Evolutionary conservation across 1,284 basidiomycete genomes (phyloP), one percentile per base, ranked within the genome.

Genomic region (Austroboletus novae-zelandiae): DNA sequence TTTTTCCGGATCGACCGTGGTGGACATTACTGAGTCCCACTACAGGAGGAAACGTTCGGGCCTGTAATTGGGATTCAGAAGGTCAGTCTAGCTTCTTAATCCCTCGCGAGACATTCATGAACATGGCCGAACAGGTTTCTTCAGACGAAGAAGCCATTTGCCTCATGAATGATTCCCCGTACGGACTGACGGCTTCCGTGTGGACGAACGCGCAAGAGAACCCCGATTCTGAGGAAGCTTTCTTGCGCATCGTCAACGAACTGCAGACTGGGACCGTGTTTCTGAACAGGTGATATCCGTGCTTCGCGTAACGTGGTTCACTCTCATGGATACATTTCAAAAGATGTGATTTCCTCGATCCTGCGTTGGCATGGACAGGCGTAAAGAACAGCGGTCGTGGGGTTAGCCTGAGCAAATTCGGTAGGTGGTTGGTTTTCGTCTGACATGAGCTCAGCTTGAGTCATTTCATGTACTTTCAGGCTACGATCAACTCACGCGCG

Each of bases 91-190:
- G 14, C 25, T 41, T 40, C n/a, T 13, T 14, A 0, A 35, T 25
- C 10, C 9, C 8, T 29, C 37, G n/a, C 17, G 36, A 15, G 17
- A 29, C 1, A 27, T 39, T n/a, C 8, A 46, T 31, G 4, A 31
- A 32, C 39, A 40, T 30, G 27, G 18, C 37, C 10, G 1, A 5
- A 34, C 11, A 87, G 82, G 89, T 94, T 20, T 74, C 79, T 13
- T 84, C 84, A 0, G 93, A 95, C 62, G 84, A 86, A 45, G 92
- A 96, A 67, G 94, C 94, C 0, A 73, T 98, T 50, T 66, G 72
- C 31, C 78, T 97, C 30, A 98, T 98, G 91, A 98, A 98, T 69
- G 94, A 98, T 70, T 97, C 94, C n/a, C 82, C 80, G 1, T 98
- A 95, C 66, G 95, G 95, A 13, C 77, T 98, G 31, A 98, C 95